Percentiles rank a stretch among this genome's conserved stretches.
Conservation (phyloP, 177 flowering plant genomes). For the Tripterygium wilfordii region DNA sequence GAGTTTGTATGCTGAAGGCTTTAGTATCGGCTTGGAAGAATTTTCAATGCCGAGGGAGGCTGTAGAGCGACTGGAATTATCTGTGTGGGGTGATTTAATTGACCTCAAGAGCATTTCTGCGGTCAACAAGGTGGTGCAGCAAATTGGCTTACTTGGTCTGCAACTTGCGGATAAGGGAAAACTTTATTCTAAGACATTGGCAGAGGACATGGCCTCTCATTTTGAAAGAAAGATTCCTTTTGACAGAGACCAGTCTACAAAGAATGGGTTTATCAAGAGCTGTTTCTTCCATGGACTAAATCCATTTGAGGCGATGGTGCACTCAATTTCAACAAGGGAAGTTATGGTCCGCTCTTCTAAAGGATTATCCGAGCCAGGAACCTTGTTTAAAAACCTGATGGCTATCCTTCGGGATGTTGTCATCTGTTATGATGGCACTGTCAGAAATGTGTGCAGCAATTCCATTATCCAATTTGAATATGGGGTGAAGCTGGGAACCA, state of each 20-base stretch:
- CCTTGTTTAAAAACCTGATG: constrained; percentile 87
- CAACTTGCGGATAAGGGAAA: constrained; percentile 70
- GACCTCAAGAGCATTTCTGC: constrained; percentile 80
- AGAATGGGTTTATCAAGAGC: constrained; percentile 60
- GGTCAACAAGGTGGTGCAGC: constrained; percentile 68
- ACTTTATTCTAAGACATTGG: constrained; percentile 56
- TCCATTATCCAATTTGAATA: constrained; percentile 78
- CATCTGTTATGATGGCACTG: constrained; percentile 90
- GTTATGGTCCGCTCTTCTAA: constrained; percentile 81
- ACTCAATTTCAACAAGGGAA: constrained; percentile 85
- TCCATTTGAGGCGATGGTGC: constrained; percentile 76
- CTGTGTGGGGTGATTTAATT: constrained; percentile 59
- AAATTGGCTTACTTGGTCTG: constrained; percentile 77
- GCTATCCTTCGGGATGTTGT: constrained; percentile 91
- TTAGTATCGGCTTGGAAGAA: constrained; percentile 65
- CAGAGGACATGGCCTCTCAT: constrained; percentile 50
- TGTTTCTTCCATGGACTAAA: constrained; percentile 79
- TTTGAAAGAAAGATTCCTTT: constrained; percentile 39
- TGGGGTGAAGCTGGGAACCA: constrained; percentile 29
- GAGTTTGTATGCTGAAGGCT: constrained; percentile 56
- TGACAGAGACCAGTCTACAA: constrained; percentile 43
- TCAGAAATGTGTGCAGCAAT: constrained; percentile 74
- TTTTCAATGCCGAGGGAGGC: constrained; percentile 33
- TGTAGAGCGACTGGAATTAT: constrained; percentile 25
- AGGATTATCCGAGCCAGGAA: constrained; percentile 94